Percentiles rank a stretch among this genome's conserved stretches.
These are phyloP conservation scores for Rhizopogon vulgaris DNA, from an alignment of 768 basidiomycete species.

Conservation along the genomic window DNA sequence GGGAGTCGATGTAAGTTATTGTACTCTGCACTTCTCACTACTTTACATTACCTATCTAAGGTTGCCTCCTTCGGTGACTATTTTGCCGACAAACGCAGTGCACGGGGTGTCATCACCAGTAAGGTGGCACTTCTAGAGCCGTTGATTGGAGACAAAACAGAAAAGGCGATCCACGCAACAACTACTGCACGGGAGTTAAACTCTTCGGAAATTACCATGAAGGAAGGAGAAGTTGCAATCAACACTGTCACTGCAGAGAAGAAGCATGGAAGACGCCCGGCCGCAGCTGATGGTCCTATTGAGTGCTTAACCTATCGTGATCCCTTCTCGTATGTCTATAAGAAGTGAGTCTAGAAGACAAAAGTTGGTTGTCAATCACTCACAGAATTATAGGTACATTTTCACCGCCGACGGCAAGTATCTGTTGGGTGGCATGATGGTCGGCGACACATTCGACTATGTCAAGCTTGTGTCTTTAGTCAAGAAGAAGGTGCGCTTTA, in stretches of 20 bases:
- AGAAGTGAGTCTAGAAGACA: conserved; percentile 36
- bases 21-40: neutral
- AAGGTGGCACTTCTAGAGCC: conserved; percentile 3
- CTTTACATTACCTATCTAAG: conserved; percentile 11
- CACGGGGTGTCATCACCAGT: conserved; percentile 4
- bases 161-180: neutral
- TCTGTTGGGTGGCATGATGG: conserved; percentile 74
- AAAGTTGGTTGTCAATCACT: neutral
- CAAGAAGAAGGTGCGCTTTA: conserved; percentile 50
- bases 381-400: conserved; percentile 38
- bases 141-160: neutral
- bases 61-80: conserved; percentile 71
- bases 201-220: neutral
- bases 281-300: conserved; percentile 34
- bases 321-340: conserved; percentile 66
- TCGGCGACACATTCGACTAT: conserved; percentile 66
- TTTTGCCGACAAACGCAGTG: conserved; percentile 49
- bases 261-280: conserved; percentile 6
- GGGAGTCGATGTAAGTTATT: conserved; percentile 43
- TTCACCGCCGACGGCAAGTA: conserved; percentile 68
- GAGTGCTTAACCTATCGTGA: conserved; percentile 65
- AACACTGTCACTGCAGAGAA: neutral
- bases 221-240: neutral
- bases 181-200: conserved; percentile 10
- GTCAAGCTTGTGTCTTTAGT: conserved; percentile 65